Conservation (phyloP, 306 rosid species). For the Begonia fuchsioides region DNA sequence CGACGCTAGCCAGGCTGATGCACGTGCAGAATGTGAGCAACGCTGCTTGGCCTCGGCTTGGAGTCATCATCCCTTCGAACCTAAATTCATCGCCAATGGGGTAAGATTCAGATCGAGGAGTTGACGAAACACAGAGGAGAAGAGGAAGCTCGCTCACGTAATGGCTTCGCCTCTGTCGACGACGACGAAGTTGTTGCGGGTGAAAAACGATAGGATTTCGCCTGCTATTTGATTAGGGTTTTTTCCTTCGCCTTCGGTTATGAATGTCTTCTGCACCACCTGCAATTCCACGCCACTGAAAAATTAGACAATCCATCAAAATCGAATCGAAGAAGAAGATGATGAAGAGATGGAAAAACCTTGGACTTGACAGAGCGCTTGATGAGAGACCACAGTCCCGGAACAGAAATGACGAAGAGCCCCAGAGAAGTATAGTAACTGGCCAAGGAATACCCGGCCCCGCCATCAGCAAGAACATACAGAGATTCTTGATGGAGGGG, state of each 20-base stretch:
- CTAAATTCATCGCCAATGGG: conserved; percentile 15
- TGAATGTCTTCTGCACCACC: conserved; percentile 81
- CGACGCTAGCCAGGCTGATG: conserved; percentile 80
- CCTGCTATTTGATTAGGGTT: conserved; percentile 62
- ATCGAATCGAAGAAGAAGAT: neutral
- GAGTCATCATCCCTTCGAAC: conserved; percentile 87
- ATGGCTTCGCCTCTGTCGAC: conserved; percentile 71
- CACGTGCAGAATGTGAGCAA: conserved; percentile 77
- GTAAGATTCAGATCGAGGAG: neutral
- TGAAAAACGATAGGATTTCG: conserved; percentile 73
- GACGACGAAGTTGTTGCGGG: conserved; percentile 70
- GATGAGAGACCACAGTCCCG: conserved; percentile 96
- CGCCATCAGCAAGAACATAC: conserved; percentile 20
- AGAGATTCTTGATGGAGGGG: neutral
- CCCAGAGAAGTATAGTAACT: conserved; percentile 93
- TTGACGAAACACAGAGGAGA: neutral
- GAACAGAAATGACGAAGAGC: conserved; percentile 85
- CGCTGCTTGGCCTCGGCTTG: conserved; percentile 80
- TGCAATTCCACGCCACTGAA: conserved; percentile 3
- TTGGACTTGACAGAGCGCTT: conserved; percentile 93
- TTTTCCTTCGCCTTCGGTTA: conserved; percentile 38
- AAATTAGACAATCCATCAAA: neutral
- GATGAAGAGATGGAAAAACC: conserved; percentile 13
- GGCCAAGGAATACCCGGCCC: conserved; percentile 55
- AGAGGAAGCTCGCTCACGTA: conserved; percentile 32